A percentile compares a stretch with the other conserved stretches of the same genome.
These are phyloP conservation scores for Yarrowia divulgata DNA, from an alignment of 805 yeast genomes.

Conservation along the genomic window DNA sequence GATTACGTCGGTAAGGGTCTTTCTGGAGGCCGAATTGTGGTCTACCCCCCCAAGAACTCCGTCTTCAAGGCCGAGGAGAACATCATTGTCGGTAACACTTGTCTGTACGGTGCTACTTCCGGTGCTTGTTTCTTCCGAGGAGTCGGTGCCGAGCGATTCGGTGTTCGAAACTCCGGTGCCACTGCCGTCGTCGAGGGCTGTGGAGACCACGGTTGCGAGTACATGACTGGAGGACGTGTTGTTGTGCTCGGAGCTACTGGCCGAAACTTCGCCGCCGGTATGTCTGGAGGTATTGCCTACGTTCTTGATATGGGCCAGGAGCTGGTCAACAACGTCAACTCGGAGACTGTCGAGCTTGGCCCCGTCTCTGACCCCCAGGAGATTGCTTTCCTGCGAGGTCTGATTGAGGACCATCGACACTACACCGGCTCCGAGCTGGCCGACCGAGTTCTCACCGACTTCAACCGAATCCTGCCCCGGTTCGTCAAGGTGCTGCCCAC, in stretches of 20 bases:
- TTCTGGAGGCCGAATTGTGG: slow-evolving; percentile 91
- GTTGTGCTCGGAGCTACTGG: slow-evolving; percentile 92
- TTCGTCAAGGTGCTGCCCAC: slow-evolving; percentile 92
- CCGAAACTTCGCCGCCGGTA: slow-evolving; percentile 94
- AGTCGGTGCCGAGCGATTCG: slow-evolving; percentile 97
- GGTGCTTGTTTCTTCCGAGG: slow-evolving; percentile 95
- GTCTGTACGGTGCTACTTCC: slow-evolving; percentile 96
- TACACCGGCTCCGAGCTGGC: slow-evolving; percentile 94
- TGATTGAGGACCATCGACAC: slow-evolving; percentile 93
- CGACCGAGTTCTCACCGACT: slow-evolving; percentile 78
- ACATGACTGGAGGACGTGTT: slow-evolving; percentile 99
- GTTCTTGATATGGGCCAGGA: slow-evolving; percentile 96
- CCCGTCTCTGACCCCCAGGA: slow-evolving; percentile 84
- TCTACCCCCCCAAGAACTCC: slow-evolving; percentile 88
- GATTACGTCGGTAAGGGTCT: slow-evolving; percentile 98
- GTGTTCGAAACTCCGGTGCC: slow-evolving; percentile 98
- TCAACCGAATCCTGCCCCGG: slow-evolving; percentile 84
- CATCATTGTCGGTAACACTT: slow-evolving; percentile 95
- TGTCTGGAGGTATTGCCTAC: slow-evolving; percentile 99
- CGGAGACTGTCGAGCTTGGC: slow-evolving; percentile 80
- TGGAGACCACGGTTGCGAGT: slow-evolving; percentile 99
- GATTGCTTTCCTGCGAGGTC: slow-evolving; percentile 90
- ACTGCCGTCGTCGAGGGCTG: slow-evolving; percentile 95
- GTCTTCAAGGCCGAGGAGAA: slow-evolving; percentile 93
- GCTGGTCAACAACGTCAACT: slow-evolving; percentile 79